Evolutionary conservation across 1,284 basidiomycete species (phyloP).

Genomic region (Ustilago loliicola): DNA sequence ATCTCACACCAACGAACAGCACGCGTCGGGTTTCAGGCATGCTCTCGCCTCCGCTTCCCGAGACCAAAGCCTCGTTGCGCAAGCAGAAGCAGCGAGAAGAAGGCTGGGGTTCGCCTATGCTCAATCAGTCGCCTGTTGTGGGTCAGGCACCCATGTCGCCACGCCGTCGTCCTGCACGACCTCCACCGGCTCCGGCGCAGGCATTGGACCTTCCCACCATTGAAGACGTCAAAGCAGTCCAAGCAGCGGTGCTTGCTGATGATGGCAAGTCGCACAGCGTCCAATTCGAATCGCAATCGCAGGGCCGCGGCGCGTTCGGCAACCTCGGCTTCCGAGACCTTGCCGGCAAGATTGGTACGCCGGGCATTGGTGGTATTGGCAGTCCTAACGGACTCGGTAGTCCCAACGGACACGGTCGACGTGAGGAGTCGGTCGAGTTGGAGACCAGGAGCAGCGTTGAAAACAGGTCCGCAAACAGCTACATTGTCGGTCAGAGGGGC

Average conservation of each 20-base stretch:
- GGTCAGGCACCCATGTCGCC: conserved; percentile 13
- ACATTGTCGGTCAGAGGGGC: conserved; percentile 45
- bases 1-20: conserved; percentile 43
- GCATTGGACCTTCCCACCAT: conserved; percentile 67
- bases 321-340: conserved; percentile 46
- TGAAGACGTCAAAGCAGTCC: conserved; percentile 66
- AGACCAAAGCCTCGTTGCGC: conserved; percentile 53
- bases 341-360: conserved; percentile 33
- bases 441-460: conserved; percentile 41
- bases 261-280: conserved; percentile 52
- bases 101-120: conserved; percentile 44
- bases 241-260: conserved; percentile 58
- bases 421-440: conserved; percentile 40
- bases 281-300: conserved; percentile 33
- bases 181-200: conserved; percentile 56
- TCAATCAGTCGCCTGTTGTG: conserved; percentile 6
- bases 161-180: conserved; percentile 24
- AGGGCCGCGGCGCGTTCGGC: conserved; percentile 29
- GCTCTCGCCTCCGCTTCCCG: conserved; percentile 42
- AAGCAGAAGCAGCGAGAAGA: conserved; percentile 62
- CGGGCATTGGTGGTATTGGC: conserved; percentile 15
- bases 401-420: conserved; percentile 6
- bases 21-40: conserved; percentile 32
- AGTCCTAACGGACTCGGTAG: conserved; percentile 19
- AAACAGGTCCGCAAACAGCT: conserved; percentile 25